Conservation (phyloP, 192 early-diverging fungal genomes). For the Phlyctochytrium planicorne region DNA sequence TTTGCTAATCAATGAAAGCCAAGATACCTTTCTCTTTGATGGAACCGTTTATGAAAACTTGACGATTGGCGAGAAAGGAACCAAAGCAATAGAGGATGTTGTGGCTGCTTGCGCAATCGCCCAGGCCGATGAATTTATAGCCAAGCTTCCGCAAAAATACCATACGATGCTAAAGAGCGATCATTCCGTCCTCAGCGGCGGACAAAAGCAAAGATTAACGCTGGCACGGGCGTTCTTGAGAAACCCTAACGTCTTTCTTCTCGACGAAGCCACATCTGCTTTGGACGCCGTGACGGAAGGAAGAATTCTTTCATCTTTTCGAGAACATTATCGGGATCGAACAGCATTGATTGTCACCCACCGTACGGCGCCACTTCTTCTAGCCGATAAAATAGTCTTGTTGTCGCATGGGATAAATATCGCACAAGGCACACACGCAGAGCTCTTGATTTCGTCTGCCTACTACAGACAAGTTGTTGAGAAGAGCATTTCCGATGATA, state of each 20-base stretch:
- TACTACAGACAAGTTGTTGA: conserved; percentile 28
- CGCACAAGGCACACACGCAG: conserved; percentile 69
- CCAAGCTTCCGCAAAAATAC: conserved; percentile 71
- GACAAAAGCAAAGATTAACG: conserved; percentile 43
- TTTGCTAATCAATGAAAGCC: no score
- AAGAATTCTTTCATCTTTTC: neutral
- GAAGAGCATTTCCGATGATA: neutral
- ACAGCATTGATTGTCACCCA: conserved; percentile 76
- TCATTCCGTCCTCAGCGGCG: conserved; percentile 65
- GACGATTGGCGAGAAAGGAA: neutral
- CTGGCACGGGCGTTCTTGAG: conserved; percentile 69
- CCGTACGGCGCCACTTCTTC: conserved; percentile 78
- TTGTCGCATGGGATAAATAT: conserved; percentile 56
- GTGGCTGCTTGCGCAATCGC: conserved; percentile 50
- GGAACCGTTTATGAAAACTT: conserved; percentile 43
- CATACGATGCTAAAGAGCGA: conserved; percentile 40
- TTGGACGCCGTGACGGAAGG: no score
- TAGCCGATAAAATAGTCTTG: conserved; percentile 78
- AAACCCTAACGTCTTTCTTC: conserved; percentile 45
- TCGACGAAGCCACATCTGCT: conserved; percentile 31
- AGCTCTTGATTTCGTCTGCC: no score
- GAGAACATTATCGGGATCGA: conserved; percentile 46
- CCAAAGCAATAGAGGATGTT: conserved; percentile 14
- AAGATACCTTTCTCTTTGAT: conserved; percentile 75
- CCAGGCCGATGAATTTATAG: conserved; percentile 80